Conservation (phyloP, 1,284 basidiomycete genomes). For the Psilocybe mexicana region DNA sequence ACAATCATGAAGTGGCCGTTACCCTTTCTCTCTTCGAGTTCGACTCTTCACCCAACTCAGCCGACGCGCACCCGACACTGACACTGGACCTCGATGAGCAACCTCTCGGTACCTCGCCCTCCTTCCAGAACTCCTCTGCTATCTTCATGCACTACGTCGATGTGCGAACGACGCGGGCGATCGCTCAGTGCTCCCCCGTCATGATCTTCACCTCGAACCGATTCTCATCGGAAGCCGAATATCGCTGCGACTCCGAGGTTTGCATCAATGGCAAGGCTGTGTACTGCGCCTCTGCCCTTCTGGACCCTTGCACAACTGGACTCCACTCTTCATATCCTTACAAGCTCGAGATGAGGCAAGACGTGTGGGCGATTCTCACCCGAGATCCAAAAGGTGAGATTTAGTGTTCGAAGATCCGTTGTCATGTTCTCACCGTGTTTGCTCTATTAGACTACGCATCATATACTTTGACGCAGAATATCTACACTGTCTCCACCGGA, state of each 20-base stretch:
- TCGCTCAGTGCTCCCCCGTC: conserved; percentile 16
- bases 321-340: neutral
- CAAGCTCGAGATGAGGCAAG: neutral
- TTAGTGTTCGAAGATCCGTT: neutral
- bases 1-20: neutral
- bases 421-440: neutral
- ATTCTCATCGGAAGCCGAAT: conserved; percentile 12
- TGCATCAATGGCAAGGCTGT: conserved; percentile 16
- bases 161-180: conserved; percentile 5
- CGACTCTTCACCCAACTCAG: conserved; percentile 9
- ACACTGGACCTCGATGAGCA: conserved; percentile 26
- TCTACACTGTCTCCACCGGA: conserved; percentile 17
- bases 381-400: conserved; percentile 14
- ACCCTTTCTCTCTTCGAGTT: conserved; percentile 9
- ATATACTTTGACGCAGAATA: conserved; percentile 44
- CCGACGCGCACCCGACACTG: conserved; percentile 13
- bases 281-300: conserved; percentile 13
- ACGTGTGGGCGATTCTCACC: conserved; percentile 1
- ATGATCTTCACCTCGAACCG: conserved; percentile 22
- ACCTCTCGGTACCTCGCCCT: conserved; percentile 14
- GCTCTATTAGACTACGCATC: conserved; percentile 29
- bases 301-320: conserved; percentile 11
- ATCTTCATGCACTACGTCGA: conserved; percentile 11
- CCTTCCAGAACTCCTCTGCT: conserved; percentile 5
- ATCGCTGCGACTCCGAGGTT: conserved; percentile 20